Evolutionary conservation across 768 basidiomycete species (phyloP).

Genomic region (Hypholoma fasciculare): DNA sequence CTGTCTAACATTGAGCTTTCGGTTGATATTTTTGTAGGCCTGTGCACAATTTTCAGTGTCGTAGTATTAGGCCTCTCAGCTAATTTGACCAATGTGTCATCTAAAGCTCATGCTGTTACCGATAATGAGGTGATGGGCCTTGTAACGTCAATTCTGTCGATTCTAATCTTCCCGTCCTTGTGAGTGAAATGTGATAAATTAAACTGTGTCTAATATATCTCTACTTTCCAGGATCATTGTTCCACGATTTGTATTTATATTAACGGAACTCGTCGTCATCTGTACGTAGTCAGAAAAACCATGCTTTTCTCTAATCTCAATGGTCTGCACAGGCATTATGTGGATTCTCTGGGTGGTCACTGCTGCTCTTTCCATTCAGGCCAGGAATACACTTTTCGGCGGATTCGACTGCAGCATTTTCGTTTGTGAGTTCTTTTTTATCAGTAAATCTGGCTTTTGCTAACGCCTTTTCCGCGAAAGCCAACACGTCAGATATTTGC

Average conservation of each 20-base stretch:
- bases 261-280: background rate
- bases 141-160: background rate
- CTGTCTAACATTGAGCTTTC: background rate
- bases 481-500: background rate
- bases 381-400: background rate
- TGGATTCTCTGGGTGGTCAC: slow-evolving; percentile 4
- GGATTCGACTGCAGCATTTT: background rate
- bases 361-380: background rate
- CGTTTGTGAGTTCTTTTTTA: background rate
- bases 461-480: background rate
- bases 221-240: background rate
- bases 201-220: background rate
- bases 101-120: background rate
- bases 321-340: background rate
- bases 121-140: slow-evolving; percentile 4
- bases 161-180: background rate
- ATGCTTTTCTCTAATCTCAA: too few species aligned
- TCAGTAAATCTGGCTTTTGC: too few species aligned
- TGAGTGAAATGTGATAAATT: background rate
- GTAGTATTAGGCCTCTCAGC: background rate
- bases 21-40: background rate
- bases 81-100: background rate
- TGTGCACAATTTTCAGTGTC: slow-evolving; percentile 1
- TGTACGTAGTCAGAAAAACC: background rate
- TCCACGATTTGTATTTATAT: background rate